Evolutionary conservation across 805 yeast species (phyloP).

Genomic region (Candida ipomoeae): DNA sequence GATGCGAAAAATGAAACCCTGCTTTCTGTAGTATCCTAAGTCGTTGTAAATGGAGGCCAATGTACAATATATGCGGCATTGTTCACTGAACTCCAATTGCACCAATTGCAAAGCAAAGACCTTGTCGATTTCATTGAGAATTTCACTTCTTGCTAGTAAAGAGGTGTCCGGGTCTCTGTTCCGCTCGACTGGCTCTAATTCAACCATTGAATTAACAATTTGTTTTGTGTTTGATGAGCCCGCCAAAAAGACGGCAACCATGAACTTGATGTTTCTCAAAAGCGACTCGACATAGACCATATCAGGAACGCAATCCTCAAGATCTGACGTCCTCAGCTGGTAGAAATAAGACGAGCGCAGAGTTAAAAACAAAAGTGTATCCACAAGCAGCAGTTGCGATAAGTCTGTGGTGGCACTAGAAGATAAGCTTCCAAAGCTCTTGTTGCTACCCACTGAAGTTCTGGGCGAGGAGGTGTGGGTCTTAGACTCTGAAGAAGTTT

Average conservation of each 20-base stretch:
- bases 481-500: slow-evolving; percentile 39
- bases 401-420: slow-evolving; percentile 26
- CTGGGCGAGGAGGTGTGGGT: slow-evolving; percentile 28
- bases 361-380: slow-evolving; percentile 29
- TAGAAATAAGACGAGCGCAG: slow-evolving; percentile 27
- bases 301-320: slow-evolving; percentile 79
- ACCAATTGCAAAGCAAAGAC: slow-evolving; percentile 33
- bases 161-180: slow-evolving; percentile 7
- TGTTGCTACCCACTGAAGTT: slow-evolving; percentile 27
- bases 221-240: slow-evolving; percentile 37
- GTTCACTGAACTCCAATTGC: slow-evolving; percentile 42
- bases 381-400: slow-evolving; percentile 27
- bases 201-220: slow-evolving; percentile 43
- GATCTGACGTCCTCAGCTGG: slow-evolving; percentile 46
- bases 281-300: slow-evolving; percentile 70
- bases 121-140: slow-evolving; percentile 36
- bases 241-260: slow-evolving; percentile 49
- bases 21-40: slow-evolving; percentile 61
- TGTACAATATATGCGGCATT: slow-evolving; percentile 59
- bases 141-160: slow-evolving; percentile 34
- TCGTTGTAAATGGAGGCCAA: slow-evolving; percentile 61
- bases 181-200: slow-evolving; percentile 1
- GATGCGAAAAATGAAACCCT: slow-evolving; percentile 64
- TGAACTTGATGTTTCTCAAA: slow-evolving; percentile 57
- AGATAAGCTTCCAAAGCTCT: slow-evolving; percentile 23